Evolutionary conservation across 805 yeast species (phyloP).

Genomic region (Saccharomycopsis javanensis): DNA sequence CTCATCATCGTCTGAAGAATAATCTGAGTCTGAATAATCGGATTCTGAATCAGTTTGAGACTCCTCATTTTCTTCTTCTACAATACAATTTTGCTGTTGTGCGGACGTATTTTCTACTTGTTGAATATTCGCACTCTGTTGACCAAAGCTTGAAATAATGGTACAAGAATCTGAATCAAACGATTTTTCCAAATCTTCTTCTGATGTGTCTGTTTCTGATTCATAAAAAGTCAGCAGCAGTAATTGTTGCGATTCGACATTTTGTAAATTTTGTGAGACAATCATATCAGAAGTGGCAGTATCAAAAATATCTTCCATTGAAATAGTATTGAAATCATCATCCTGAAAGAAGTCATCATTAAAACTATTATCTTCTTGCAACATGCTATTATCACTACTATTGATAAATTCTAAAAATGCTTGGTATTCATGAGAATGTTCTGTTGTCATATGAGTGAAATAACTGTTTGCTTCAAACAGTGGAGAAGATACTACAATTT

Average conservation of each 20-base stretch:
- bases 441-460: not conserved
- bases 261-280: not conserved
- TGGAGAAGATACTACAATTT: not conserved
- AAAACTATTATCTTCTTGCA: constrained; percentile 9
- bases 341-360: constrained; percentile 16
- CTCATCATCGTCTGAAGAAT: constrained; percentile 3
- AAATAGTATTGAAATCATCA: constrained; percentile 18
- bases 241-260: not conserved
- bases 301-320: constrained; percentile 19
- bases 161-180: not conserved
- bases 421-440: not conserved
- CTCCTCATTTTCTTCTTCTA: not conserved
- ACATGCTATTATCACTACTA: constrained; percentile 11
- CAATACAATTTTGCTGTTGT: not conserved
- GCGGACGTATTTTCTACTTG: not conserved
- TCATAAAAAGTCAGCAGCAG: constrained; percentile 1
- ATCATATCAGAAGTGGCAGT: not conserved
- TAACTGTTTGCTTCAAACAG: not conserved
- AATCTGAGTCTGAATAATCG: not conserved
- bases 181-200: constrained; percentile 11
- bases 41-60: not conserved
- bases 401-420: constrained; percentile 7
- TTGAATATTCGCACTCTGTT: not conserved
- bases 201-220: constrained; percentile 18
- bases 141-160: not conserved